A percentile compares a stretch with the other conserved stretches of the same genome.
phyloP scores from a whole-genome alignment of 2,329 filamentous ascomycete genomes.

The Cucurbitaria berberidis region DNA sequence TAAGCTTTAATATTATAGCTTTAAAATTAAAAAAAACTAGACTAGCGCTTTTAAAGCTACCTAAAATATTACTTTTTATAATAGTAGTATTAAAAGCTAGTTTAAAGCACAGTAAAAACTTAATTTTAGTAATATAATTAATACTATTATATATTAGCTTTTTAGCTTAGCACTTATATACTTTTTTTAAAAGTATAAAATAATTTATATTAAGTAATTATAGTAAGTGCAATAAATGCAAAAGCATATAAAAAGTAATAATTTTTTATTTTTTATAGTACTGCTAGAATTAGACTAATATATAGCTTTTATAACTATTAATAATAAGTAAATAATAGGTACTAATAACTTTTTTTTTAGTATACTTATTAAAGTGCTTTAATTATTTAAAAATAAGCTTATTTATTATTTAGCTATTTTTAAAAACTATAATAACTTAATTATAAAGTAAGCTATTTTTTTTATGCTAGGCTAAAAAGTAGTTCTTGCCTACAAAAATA shows the following conservation, averaged over 20 bases:
- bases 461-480: slow-evolving; percentile 7
- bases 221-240: neutral
- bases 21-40: slow-evolving; percentile 41
- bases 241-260: slow-evolving; percentile 1
- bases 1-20: slow-evolving; percentile 15
- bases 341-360: slow-evolving; percentile 1
- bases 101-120: slow-evolving; percentile 27
- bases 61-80: slow-evolving; percentile 34
- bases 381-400: neutral
- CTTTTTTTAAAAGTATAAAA: too few relatives aligned
- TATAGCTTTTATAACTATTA: slow-evolving; percentile 12
- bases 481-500: slow-evolving; percentile 8
- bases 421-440: slow-evolving; percentile 18
- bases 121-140: neutral
- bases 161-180: neutral
- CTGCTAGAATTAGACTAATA: slow-evolving; percentile 5
- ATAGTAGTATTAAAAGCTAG: slow-evolving; percentile 33
- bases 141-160: neutral
- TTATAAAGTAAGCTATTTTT: slow-evolving; percentile 3
- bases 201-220: neutral
- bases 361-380: slow-evolving; percentile 8
- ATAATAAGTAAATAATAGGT: slow-evolving; percentile 7
- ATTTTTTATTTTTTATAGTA: slow-evolving; percentile 9
- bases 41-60: slow-evolving; percentile 40
- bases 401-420: slow-evolving; percentile 10